phyloP scores from a whole-genome alignment of 257 asterid genomes.

The Leonotis leonurus region DNA sequence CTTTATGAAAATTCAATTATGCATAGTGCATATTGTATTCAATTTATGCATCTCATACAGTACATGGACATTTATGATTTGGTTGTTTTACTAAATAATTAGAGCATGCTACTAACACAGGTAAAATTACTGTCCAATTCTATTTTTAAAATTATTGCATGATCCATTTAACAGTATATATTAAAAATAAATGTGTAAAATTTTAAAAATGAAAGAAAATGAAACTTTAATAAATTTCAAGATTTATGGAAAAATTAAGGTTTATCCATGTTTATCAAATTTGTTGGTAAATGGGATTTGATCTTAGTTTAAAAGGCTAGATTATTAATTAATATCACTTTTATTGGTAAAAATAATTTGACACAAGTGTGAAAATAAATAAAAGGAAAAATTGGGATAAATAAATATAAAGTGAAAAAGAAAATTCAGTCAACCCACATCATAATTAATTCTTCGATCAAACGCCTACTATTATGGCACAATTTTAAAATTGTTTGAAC shows the following conservation, averaged over 20 bases:
- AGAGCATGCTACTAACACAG: background rate
- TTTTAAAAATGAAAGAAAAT: background rate
- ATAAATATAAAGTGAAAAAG: background rate
- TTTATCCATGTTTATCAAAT: no score
- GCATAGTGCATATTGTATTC: background rate
- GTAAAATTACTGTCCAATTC: no score
- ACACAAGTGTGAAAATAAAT: background rate
- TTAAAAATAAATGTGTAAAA: no score
- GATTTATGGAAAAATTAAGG: no score
- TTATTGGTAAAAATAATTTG: background rate
- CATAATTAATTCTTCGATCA: no score
- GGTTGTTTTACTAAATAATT: background rate
- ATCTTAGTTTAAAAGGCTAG: background rate
- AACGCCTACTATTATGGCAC: no score
- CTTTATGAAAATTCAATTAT: background rate
- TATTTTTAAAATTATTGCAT: no score
- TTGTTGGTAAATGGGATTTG: background rate
- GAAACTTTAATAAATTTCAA: no score
- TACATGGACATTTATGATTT: background rate
- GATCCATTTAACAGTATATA: background rate
- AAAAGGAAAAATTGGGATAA: no score
- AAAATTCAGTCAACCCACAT: background rate
- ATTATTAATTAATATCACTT: no score
- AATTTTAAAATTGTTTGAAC: no score
- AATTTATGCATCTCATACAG: background rate